Conservation (phyloP, 768 basidiomycete species). For the Naganishia friedmannii region DNA sequence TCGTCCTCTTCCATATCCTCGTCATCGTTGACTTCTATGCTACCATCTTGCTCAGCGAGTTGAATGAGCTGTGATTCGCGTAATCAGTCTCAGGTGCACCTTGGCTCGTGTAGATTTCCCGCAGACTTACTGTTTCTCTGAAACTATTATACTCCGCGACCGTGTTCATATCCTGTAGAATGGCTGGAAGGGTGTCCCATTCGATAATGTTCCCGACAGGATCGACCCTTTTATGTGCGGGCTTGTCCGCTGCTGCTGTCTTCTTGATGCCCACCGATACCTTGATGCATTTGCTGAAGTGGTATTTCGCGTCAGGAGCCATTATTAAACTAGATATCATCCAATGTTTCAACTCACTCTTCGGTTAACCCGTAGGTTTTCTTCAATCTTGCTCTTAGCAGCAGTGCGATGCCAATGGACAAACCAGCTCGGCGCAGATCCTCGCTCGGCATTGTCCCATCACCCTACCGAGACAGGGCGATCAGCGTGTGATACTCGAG, state of each 20-base stretch:
- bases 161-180: slow-evolving; percentile 59
- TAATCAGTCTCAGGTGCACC: neutral
- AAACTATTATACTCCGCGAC: slow-evolving; percentile 65
- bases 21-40: slow-evolving; percentile 19
- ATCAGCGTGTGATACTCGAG: neutral
- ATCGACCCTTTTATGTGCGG: slow-evolving; percentile 63
- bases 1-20: slow-evolving; percentile 16
- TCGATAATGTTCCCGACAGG: slow-evolving; percentile 63
- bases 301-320: slow-evolving; percentile 7
- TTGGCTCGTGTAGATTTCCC: neutral
- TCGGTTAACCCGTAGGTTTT: slow-evolving; percentile 78
- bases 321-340: too few species aligned
- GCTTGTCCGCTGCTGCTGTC: slow-evolving; percentile 78
- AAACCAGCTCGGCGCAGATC: slow-evolving; percentile 57
- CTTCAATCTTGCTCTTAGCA: slow-evolving; percentile 83
- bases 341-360: slow-evolving; percentile 63
- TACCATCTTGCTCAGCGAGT: slow-evolving; percentile 16
- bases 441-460: slow-evolving; percentile 9
- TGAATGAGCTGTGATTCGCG: slow-evolving; percentile 1
- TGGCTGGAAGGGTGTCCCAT: slow-evolving; percentile 67
- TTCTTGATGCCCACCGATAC: slow-evolving; percentile 79
- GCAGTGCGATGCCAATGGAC: slow-evolving; percentile 76
- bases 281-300: slow-evolving; percentile 78
- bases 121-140: slow-evolving; percentile 61
- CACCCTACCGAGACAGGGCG: neutral